Evolutionary conservation across 1,139 yeast species (phyloP), one percentile per base, ranked within the genome.

Genomic region (Pneumocystis sp.): DNA sequence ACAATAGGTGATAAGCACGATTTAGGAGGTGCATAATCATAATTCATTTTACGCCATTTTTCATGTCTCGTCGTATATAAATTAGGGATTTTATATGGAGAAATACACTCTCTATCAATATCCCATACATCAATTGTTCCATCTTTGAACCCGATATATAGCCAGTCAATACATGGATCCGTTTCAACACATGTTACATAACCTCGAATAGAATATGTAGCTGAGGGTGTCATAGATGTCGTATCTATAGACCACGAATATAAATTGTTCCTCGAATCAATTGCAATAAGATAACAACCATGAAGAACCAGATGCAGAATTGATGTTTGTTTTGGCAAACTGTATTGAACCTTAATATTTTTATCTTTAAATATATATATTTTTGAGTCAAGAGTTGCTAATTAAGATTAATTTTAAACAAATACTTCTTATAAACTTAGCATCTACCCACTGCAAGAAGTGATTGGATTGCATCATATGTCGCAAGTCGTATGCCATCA

Each of bases 141-240:
- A 73, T 86, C 90, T 64, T 84, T 81, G 66, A 89, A 76, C 3
- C 98, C 98, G 45, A 91, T 73, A 64, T 86, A 80, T 40, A 91
- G 76, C 89, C 95, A 95, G 75, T 91, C 97, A 70, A 93, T 75
- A 0, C 95, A 82, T 0, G 97, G 96, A 71, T 95, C 98, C 1
- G 86, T 75, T 67, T 83, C 90, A 7, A 86, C 78, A 0, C 87
- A 80, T 0, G 87, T 79, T n/a, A 90, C 81, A 6, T 82, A 78
- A 0, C 89, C 85, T 0, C 89, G 86, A 31, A 31, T 21, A 59
- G 61, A 31, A 25, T 59, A 29, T 4, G 31, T 31, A 44, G 65
- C 57, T 63, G 65, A 50, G 63, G 66, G 67, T 2, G 57, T 59
- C 19, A 71, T 65, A 31, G 72, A 70, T 71, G 86, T 84, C 7